A percentile compares a stretch with the other conserved stretches of the same genome.
Conservation (phyloP, 2,329 filamentous ascomycete genomes). For the Cytospora chrysosperma region DNA sequence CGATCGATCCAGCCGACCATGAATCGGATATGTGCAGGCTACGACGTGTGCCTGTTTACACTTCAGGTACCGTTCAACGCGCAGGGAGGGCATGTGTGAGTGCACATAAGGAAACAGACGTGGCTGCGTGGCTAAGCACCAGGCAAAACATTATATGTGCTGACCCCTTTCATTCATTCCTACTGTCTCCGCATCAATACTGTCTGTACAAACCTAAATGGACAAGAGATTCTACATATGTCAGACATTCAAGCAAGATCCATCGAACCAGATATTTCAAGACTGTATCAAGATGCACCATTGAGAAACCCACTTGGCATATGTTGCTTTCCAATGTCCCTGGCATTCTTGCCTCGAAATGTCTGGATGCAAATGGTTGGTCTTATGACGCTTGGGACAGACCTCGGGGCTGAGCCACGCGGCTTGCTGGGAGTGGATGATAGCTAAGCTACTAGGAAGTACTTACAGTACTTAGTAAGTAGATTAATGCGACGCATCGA, state of each 20-base stretch:
- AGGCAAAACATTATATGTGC: not conserved
- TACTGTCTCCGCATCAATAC: too few relatives aligned
- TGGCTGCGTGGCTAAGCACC: not conserved
- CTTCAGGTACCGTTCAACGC: too few relatives aligned
- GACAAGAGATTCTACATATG: too few relatives aligned
- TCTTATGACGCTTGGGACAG: not conserved
- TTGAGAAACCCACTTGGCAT: not conserved
- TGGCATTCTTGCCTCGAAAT: not conserved
- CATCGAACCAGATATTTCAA: too few relatives aligned
- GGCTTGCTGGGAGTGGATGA: not conserved
- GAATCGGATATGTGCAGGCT: not conserved
- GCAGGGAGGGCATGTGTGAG: too few relatives aligned
- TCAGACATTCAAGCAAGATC: too few relatives aligned
- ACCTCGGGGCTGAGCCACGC: not conserved
- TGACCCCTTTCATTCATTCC: too few relatives aligned
- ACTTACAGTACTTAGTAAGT: too few relatives aligned
- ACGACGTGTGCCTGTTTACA: not conserved
- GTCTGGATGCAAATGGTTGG: not conserved
- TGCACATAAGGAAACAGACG: too few relatives aligned
- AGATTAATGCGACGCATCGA: not conserved
- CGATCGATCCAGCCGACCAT: not conserved
- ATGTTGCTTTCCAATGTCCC: not conserved
- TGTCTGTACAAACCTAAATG: too few relatives aligned
- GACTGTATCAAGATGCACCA: not conserved
- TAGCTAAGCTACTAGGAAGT: too few relatives aligned